A percentile compares a stretch with the other conserved stretches of the same genome.
phyloP scores from a whole-genome alignment of 2,329 filamentous ascomycete genomes.

The Trematosphaeria pertusa region DNA sequence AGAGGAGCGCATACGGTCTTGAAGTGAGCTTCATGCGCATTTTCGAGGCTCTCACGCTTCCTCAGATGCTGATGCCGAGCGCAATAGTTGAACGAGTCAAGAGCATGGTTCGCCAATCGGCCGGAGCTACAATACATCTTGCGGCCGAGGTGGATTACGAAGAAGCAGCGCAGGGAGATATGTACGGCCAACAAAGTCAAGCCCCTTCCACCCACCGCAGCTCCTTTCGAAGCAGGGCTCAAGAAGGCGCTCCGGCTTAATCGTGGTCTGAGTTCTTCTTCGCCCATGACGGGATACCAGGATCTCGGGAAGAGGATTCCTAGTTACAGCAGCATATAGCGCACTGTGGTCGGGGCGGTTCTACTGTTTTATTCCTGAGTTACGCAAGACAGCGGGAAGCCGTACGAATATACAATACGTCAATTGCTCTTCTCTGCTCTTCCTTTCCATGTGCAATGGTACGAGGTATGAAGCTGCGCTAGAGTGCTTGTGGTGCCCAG shows the following conservation, averaged over 20 bases:
- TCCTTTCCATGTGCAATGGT: neutral
- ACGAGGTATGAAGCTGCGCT: too few relatives aligned
- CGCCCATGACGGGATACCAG: conserved; percentile 87
- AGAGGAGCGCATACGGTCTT: conserved; percentile 91
- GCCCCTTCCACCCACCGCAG: conserved; percentile 82
- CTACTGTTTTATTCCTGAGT: too few relatives aligned
- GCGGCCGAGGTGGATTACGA: too few relatives aligned
- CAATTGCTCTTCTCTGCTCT: neutral
- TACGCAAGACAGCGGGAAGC: too few relatives aligned
- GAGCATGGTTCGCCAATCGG: too few relatives aligned
- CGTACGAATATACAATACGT: conserved; percentile 2
- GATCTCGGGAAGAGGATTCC: conserved; percentile 68
- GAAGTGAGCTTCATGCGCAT: conserved; percentile 71
- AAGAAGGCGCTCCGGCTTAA: conserved; percentile 99
- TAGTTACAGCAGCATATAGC: conserved; percentile 63
- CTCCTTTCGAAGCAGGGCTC: conserved; percentile 80
- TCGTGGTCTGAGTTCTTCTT: conserved; percentile 79
- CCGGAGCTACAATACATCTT: too few relatives aligned
- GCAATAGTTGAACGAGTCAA: too few relatives aligned
- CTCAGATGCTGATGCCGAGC: neutral
- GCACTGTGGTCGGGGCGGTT: conserved; percentile 62
- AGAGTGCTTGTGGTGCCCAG: neutral
- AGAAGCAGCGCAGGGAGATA: too few relatives aligned
- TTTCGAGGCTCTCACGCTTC: neutral
- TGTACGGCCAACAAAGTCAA: conserved; percentile 97